phyloP scores from a whole-genome alignment of 1,284 basidiomycete species.

The Ustilago trichophora region DNA sequence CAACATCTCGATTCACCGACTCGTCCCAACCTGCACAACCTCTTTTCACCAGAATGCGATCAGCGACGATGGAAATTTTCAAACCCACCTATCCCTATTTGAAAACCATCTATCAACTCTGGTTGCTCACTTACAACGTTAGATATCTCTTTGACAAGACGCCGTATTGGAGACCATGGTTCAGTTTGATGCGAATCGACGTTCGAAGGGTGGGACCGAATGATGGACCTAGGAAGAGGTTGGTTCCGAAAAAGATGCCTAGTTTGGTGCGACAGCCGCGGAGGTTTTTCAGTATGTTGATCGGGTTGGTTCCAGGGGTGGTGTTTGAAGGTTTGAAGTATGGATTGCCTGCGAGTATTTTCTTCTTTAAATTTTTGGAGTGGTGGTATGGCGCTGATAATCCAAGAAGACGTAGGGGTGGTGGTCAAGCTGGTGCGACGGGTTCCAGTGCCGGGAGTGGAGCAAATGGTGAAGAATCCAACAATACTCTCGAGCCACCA shows the following conservation, averaged over 20 bases:
- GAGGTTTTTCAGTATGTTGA: constrained; percentile 25
- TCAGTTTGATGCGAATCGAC: constrained; percentile 82
- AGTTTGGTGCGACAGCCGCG: constrained; percentile 36
- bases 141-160: constrained; percentile 89
- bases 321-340: constrained; percentile 72
- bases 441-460: not conserved
- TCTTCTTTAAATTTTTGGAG: constrained; percentile 95
- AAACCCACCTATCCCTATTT: constrained; percentile 78
- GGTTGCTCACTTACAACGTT: constrained; percentile 81
- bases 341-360: constrained; percentile 88
- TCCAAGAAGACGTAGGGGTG: constrained; percentile 68
- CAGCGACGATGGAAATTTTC: constrained; percentile 13
- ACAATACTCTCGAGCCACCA: constrained; percentile 11
- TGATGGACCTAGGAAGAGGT: constrained; percentile 30
- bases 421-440: too few relatives aligned
- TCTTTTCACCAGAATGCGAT: too few relatives aligned
- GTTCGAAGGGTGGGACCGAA: constrained; percentile 75
- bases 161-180: constrained; percentile 90
- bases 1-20: not conserved
- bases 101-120: constrained; percentile 80
- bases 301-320: constrained; percentile 37
- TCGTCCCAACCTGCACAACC: not conserved
- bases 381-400: constrained; percentile 99
- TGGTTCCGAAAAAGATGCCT: constrained; percentile 48
- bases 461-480: not conserved